Conservation (phyloP, 306 rosid genomes). For the Lablab purpureus region DNA sequence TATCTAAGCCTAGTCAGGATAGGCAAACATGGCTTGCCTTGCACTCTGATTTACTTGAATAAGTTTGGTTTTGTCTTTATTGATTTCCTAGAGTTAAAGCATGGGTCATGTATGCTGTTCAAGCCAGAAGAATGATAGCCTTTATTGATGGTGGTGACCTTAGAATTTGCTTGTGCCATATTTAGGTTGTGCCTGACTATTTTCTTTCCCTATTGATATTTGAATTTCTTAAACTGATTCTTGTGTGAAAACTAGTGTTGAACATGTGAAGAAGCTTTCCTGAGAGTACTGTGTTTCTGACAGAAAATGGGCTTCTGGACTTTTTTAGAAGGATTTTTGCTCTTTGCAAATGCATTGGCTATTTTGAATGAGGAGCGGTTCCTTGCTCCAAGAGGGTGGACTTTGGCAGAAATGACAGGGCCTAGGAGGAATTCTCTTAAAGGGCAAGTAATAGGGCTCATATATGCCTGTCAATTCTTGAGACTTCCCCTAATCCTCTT, state of each 20-base stretch:
- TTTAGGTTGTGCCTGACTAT: not conserved
- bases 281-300: constrained; percentile 2
- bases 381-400: constrained; percentile 86
- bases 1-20: not conserved
- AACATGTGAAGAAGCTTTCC: not conserved
- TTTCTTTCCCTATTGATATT: constrained; percentile 12
- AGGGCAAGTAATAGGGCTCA: constrained; percentile 76
- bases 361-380: constrained; percentile 90
- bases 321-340: constrained; percentile 69
- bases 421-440: constrained; percentile 63
- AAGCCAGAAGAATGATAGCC: not conserved
- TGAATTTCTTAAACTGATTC: constrained; percentile 1
- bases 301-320: constrained; percentile 82
- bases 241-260: not conserved
- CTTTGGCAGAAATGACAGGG: constrained; percentile 63
- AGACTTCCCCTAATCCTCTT: constrained; percentile 77
- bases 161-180: not conserved
- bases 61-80: not conserved
- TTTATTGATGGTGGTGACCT: not conserved
- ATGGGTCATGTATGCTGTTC: not conserved
- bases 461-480: constrained; percentile 75
- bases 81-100: not conserved
- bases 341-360: constrained; percentile 80
- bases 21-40: constrained; percentile 13
- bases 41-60: not conserved